Evolutionary conservation across 345 rosid species (phyloP), one percentile per base, ranked within the genome.

Genomic region (Microcos paniculata): DNA sequence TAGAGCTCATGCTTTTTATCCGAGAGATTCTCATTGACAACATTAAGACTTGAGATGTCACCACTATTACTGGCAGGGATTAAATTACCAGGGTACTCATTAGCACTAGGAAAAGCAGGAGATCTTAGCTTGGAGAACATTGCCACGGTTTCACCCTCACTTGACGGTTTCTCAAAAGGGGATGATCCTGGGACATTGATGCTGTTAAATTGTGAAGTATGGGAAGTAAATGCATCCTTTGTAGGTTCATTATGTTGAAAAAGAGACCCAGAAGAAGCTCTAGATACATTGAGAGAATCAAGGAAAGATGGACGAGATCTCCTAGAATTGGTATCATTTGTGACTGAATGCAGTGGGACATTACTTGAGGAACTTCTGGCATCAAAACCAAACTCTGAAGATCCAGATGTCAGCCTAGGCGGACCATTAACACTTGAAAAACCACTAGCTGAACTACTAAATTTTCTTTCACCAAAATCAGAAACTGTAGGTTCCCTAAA

Each of bases 261-360:
- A 74, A 69, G 80, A 78, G 83, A 75, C 70, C 80, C 91, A 11
- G 85, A 79, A 76, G 94, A 71, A 76, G 83, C 80, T 83, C 88
- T 89, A 14, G 90, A 49, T 68, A 87, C 82, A 53, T 90, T 89
- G 65, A 96, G 87, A 71, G 97, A 87, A 87, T 94, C 98, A 68
- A 94, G 93, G 82, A 94, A 92, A 61, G 99, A 96, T 38, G 97
- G 93, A 51, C 97, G 92, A 70, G 88, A 84, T 87, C 87, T 92
- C 82, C 87, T 72, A 73, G 84, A 82, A 77, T 51, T 87, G 33
- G 89, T 71, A 76, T 93, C 96, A 84, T 63, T 85, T 76, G 80
- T 53, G 52, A 83, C 83, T 19, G 84, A 58, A 81, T 84, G 12
- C 71, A 57, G 73, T 8, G 89, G 67, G 4, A 79, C 62, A 19